These are phyloP conservation scores for Plasmodium gallinaceum DNA, from an alignment of 169 alveolate genomes.

Conservation along the genomic window DNA sequence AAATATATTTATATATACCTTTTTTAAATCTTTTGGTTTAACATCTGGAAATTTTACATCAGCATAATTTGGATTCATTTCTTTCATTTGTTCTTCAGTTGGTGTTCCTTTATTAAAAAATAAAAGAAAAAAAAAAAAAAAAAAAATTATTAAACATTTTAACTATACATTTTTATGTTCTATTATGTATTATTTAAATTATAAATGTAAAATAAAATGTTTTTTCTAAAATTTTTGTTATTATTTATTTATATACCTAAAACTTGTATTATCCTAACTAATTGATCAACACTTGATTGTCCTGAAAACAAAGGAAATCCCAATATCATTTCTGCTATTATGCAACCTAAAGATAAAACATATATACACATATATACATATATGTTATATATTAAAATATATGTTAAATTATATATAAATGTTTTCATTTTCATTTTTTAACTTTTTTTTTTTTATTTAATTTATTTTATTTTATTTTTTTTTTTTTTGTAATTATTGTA, in stretches of 20 bases:
- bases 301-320: slow-evolving; percentile 98
- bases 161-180: background rate
- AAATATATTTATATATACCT: slow-evolving; percentile 5
- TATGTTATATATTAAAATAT: no score
- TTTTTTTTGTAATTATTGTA: no score
- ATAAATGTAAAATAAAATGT: no score
- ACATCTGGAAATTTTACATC: slow-evolving; percentile 94
- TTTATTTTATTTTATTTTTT: no score
- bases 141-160: slow-evolving; percentile 11
- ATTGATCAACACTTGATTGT: slow-evolving; percentile 96
- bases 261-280: slow-evolving; percentile 95
- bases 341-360: slow-evolving; percentile 93
- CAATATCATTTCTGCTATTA: slow-evolving; percentile 94
- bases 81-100: slow-evolving; percentile 92
- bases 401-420: no score
- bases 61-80: slow-evolving; percentile 96
- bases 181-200: background rate
- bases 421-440: no score
- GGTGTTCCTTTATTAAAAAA: slow-evolving; percentile 94
- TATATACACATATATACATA: slow-evolving; percentile 77
- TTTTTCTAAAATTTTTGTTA: background rate
- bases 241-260: slow-evolving; percentile 69
- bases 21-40: slow-evolving; percentile 79
- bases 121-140: slow-evolving; percentile 18
- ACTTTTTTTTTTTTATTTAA: no score